phyloP scores from a whole-genome alignment of 2,329 filamentous ascomycete genomes.

The Pleoardoris graminearum region DNA sequence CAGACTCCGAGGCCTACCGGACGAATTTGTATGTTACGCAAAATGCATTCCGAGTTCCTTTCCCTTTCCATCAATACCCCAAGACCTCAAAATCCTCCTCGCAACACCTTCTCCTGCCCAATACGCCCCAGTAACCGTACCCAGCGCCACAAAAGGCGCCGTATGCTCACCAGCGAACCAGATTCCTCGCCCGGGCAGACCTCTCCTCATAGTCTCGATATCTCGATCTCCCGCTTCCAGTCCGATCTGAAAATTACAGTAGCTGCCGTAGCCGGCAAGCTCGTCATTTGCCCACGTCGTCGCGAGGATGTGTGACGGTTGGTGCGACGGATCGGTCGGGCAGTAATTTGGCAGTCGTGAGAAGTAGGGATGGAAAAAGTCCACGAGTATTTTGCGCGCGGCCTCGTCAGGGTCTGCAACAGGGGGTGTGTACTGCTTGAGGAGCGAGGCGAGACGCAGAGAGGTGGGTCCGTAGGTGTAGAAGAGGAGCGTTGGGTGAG shows the following conservation, averaged over 20 bases:
- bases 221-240: constrained; percentile 71
- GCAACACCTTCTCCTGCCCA: constrained; percentile 86
- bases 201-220: constrained; percentile 62
- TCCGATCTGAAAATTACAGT: constrained; percentile 82
- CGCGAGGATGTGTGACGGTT: constrained; percentile 65
- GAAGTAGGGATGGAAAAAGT: constrained; percentile 78
- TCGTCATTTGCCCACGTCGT: constrained; percentile 80
- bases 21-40: no score
- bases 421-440: constrained; percentile 39
- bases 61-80: constrained; percentile 37
- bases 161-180: constrained; percentile 94
- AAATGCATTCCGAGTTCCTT: no score
- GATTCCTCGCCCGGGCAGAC: constrained; percentile 65
- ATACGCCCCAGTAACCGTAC: constrained; percentile 87
- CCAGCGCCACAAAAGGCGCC: constrained; percentile 83
- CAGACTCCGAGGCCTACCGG: no score
- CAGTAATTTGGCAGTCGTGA: constrained; percentile 72
- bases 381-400: constrained; percentile 53
- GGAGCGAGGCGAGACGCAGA: constrained; percentile 32
- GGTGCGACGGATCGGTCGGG: constrained; percentile 58
- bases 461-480: constrained; percentile 67
- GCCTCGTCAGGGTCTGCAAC: constrained; percentile 46
- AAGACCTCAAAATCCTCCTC: constrained; percentile 62
- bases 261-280: constrained; percentile 79
- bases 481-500: constrained; percentile 84